Base-by-base conservation (phyloP, 495 filamentous ascomycete species). In the Sporormia fimetaria region DNA sequence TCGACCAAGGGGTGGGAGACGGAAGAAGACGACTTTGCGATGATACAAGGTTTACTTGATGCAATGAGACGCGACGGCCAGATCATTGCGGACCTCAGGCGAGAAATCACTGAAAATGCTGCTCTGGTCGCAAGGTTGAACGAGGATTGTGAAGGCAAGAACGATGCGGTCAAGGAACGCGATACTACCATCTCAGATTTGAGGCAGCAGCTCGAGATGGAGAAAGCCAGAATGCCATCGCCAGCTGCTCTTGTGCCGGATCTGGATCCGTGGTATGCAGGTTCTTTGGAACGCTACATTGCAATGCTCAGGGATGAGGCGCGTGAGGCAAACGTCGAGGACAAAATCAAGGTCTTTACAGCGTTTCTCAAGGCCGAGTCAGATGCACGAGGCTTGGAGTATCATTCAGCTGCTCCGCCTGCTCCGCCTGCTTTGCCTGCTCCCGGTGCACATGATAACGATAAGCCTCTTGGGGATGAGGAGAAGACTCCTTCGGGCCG, bases 241-340 rank as follows among this genome's bases (percentile, higher is more conserved):
- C 37, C 56, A 17, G 37, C 35, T 4, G 51, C 50, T 21, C 34
- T 54, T 9, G 32, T 52, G 25, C 40, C 50, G 1, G 54, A 52
- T 21, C 42, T 59, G 25, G 45, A 57, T 31, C 42, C 47, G n/a
- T 57, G 55, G 55, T 57, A 53, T 41, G 52, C 29, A 3, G 44
- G 40, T 3, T 57, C 57, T 16, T 25, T 60, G n/a, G 45, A 55
- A 23, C 40, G 57, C 18, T 60, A 57, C 30, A 42, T 51, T 21
- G 35, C 20, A 16, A 58, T 60, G 52, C 26, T 60, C 8, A 39
- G 47, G 22, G 33, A 31, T 7, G 57, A 58, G 37, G 41, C 57
- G 21, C 11, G 17, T 4, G 53, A 57, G 11, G 35, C 40, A 12
- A 37, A 47, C 9, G 46, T 56, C 6, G 49, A 48, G 25, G 49